A percentile compares a stretch with the other conserved stretches of the same genome.
Conservation (phyloP, 805 yeast species). For the Tetrapisispora nanseiensis region DNA sequence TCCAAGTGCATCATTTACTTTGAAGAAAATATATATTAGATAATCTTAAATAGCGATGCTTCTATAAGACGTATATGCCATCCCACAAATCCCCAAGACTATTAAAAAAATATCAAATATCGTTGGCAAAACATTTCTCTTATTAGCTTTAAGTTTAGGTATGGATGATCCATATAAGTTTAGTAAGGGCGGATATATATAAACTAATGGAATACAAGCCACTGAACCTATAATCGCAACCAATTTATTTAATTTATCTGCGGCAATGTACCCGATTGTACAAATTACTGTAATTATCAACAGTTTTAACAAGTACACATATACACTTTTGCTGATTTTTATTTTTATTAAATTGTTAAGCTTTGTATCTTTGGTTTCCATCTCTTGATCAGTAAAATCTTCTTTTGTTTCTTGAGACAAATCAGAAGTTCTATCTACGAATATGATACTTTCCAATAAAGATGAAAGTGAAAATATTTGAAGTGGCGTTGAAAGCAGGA, state of each 20-base stretch:
- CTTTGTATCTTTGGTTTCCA: constrained; percentile 19
- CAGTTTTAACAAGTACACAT: constrained; percentile 49
- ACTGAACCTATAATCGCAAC: constrained; percentile 77
- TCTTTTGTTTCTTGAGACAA: background rate
- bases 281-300: constrained; percentile 45
- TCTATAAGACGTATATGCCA: constrained; percentile 60
- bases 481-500: constrained; percentile 66
- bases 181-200: constrained; percentile 74
- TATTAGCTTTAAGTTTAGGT: constrained; percentile 8
- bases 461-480: constrained; percentile 73
- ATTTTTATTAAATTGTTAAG: no score
- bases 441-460: constrained; percentile 54
- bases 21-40: no score
- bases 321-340: constrained; percentile 19
- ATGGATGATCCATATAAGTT: constrained; percentile 47
- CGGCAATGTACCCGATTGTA: constrained; percentile 54
- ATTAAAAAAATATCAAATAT: constrained; percentile 41
- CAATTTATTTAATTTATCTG: constrained; percentile 57
- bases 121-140: constrained; percentile 22
- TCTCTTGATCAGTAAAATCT: constrained; percentile 51
- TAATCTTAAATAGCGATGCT: constrained; percentile 28
- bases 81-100: constrained; percentile 47
- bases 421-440: constrained; percentile 15
- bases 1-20: no score
- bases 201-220: constrained; percentile 78